Percentiles rank a stretch among this genome's conserved stretches.
Evolutionary conservation across 768 basidiomycete species (phyloP).

Genomic region (Dentipellis sp.): DNA sequence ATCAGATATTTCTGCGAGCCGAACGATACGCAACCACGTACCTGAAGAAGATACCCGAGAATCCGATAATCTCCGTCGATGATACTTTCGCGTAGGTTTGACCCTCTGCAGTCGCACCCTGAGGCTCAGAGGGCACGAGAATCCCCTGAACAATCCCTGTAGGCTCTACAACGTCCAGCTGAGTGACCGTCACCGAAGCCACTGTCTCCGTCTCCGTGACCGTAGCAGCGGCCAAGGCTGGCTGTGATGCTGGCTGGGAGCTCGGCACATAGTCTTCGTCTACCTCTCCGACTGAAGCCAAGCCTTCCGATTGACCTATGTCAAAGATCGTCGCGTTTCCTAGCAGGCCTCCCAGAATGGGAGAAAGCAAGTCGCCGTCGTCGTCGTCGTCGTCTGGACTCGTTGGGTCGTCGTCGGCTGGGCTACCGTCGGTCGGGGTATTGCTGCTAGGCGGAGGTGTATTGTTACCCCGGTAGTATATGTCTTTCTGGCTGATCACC

Average conservation of each 20-base stretch:
- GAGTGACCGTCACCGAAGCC: neutral
- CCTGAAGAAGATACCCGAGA: conserved; percentile 68
- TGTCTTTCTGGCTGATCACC: conserved; percentile 44
- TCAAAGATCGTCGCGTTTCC: neutral
- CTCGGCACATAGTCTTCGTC: too few species aligned
- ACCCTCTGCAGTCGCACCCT: too few species aligned
- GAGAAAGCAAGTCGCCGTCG: neutral
- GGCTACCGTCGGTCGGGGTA: neutral
- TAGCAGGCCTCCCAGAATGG: neutral
- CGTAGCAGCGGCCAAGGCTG: neutral
- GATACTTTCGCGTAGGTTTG: neutral
- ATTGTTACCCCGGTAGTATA: conserved; percentile 46
- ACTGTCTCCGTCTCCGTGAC: neutral
- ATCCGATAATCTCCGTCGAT: conserved; percentile 21
- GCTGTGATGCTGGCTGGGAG: too few species aligned
- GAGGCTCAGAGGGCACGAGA: neutral
- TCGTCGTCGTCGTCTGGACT: neutral
- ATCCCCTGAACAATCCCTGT: neutral
- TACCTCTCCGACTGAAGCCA: too few species aligned
- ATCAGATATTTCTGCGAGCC: neutral
- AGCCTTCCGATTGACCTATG: too few species aligned
- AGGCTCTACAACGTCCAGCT: neutral
- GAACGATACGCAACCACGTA: conserved; percentile 16
- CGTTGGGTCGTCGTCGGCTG: neutral
- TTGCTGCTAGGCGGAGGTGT: conserved; percentile 16